Conservation (phyloP, 2,329 filamentous ascomycete genomes). For the Aspergillus sp. region DNA sequence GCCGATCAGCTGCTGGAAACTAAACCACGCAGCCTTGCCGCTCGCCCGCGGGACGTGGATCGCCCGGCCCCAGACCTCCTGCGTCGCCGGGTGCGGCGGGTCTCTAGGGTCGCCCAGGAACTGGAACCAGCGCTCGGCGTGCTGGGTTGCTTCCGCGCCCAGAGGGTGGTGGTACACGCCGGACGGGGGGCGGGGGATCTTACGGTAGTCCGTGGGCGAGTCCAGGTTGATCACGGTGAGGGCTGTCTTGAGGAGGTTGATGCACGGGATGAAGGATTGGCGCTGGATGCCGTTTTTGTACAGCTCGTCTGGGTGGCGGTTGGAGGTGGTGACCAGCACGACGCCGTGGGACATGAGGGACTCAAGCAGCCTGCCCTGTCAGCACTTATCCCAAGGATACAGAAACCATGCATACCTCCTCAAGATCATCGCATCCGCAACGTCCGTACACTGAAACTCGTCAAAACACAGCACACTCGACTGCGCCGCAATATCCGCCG, state of each 20-base stretch:
- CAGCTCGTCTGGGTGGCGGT: conserved; percentile 88
- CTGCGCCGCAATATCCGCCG: conserved; percentile 81
- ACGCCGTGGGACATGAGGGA: conserved; percentile 93
- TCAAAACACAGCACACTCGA: conserved; percentile 91
- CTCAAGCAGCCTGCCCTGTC: conserved; percentile 58
- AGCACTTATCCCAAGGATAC: conserved; percentile 1
- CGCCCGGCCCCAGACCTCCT: conserved; percentile 85
- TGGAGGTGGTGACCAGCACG: conserved; percentile 89
- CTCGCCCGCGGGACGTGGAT: conserved; percentile 81
- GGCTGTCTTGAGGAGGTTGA: conserved; percentile 75
- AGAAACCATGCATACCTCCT: conserved; percentile 47
- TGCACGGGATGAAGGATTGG: conserved; percentile 89
- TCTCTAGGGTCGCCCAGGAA: conserved; percentile 78
- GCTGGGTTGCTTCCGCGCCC: conserved; percentile 63
- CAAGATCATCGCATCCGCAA: conserved; percentile 97
- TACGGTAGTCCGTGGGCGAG: conserved; percentile 92
- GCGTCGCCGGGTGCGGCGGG: conserved; percentile 66
- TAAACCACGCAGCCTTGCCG: conserved; percentile 81
- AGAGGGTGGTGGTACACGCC: conserved; percentile 90
- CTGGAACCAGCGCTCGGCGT: conserved; percentile 90
- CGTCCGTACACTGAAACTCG: conserved; percentile 97
- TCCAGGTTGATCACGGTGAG: conserved; percentile 90
- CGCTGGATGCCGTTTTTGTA: conserved; percentile 98
- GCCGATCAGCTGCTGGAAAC: conserved; percentile 84
- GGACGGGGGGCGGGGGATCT: conserved; percentile 84